Percentiles rank a stretch among this genome's conserved stretches.
Conservation (phyloP, 192 early-diverging fungal genomes). For the Geranomyces variabilis region DNA sequence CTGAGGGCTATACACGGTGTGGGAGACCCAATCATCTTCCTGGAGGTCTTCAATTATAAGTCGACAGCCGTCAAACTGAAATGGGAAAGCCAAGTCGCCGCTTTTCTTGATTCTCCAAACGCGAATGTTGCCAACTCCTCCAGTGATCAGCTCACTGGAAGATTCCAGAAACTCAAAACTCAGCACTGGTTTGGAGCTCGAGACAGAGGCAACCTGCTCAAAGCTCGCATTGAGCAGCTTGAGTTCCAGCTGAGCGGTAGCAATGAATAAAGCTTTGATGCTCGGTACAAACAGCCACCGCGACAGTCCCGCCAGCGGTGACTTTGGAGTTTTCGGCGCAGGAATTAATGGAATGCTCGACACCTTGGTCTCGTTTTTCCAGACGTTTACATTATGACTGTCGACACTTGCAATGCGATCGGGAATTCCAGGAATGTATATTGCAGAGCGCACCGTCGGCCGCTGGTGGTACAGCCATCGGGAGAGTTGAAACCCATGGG, state of each 20-base stretch:
- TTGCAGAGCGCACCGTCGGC: slow-evolving; percentile 43
- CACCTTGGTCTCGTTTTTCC: slow-evolving; percentile 33
- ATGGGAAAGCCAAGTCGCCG: slow-evolving; percentile 8
- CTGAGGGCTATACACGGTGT: slow-evolving; percentile 29
- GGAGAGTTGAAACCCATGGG: slow-evolving; percentile 53
- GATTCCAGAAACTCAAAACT: slow-evolving; percentile 50
- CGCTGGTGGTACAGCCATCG: slow-evolving; percentile 38
- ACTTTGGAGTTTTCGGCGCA: slow-evolving; percentile 27
- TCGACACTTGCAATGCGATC: slow-evolving; percentile 50
- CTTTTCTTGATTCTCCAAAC: slow-evolving; percentile 44
- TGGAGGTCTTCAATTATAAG: slow-evolving; percentile 48
- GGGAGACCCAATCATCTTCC: slow-evolving; percentile 52
- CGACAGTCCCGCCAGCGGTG: slow-evolving; percentile 40
- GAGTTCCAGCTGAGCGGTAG: slow-evolving; percentile 50
- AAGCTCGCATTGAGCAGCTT: slow-evolving; percentile 48
- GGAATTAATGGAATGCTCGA: slow-evolving; percentile 28
- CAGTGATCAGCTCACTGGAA: slow-evolving; percentile 46
- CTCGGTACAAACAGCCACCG: slow-evolving; percentile 48
- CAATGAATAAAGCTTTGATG: slow-evolving; percentile 44
- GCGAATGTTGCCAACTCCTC: slow-evolving; percentile 47
- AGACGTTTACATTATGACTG: slow-evolving; percentile 38
- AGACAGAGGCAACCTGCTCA: slow-evolving; percentile 39
- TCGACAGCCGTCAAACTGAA: slow-evolving; percentile 39
- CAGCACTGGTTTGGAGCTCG: slow-evolving; percentile 52
- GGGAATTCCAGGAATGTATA: slow-evolving; percentile 40